phyloP scores from a whole-genome alignment of 192 early-diverging fungal species.

The Coemansia reversa region DNA sequence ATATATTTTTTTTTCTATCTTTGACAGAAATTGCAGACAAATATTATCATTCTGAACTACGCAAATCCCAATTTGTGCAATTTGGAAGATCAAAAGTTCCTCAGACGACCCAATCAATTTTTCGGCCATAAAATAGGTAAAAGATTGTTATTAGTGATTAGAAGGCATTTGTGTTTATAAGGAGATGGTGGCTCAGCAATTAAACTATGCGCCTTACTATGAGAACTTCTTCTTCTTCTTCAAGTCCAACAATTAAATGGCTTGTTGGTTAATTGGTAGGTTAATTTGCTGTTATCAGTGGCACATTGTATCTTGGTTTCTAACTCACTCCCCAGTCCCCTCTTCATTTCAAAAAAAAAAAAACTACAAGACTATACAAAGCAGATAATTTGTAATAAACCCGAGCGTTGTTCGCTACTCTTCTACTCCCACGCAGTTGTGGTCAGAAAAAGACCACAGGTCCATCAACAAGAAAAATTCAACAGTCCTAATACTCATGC shows the following conservation, averaged over 20 bases:
- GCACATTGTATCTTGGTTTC: not conserved
- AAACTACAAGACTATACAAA: not conserved
- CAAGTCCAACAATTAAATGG: not conserved
- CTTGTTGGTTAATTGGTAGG: not conserved
- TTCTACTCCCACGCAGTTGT: not conserved
- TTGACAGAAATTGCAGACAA: too few species aligned
- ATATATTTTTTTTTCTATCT: too few species aligned
- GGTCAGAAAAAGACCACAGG: not conserved
- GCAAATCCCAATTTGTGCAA: too few species aligned
- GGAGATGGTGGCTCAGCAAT: too few species aligned
- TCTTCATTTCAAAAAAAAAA: not conserved
- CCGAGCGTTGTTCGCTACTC: not conserved
- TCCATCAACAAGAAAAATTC: not conserved
- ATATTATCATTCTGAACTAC: too few species aligned
- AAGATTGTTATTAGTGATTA: not conserved
- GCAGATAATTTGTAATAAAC: slow-evolving; percentile 1
- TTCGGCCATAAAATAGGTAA: not conserved
- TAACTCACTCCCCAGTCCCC: not conserved
- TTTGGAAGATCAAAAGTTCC: not conserved
- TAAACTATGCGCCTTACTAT: too few species aligned
- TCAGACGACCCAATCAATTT: not conserved
- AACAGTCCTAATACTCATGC: not conserved
- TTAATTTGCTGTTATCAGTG: too few species aligned
- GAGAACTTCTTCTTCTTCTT: too few species aligned
- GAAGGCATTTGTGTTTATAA: too few species aligned